phyloP scores from a whole-genome alignment of 139 green algal genomes.

The Coccomyxa sp. region DNA sequence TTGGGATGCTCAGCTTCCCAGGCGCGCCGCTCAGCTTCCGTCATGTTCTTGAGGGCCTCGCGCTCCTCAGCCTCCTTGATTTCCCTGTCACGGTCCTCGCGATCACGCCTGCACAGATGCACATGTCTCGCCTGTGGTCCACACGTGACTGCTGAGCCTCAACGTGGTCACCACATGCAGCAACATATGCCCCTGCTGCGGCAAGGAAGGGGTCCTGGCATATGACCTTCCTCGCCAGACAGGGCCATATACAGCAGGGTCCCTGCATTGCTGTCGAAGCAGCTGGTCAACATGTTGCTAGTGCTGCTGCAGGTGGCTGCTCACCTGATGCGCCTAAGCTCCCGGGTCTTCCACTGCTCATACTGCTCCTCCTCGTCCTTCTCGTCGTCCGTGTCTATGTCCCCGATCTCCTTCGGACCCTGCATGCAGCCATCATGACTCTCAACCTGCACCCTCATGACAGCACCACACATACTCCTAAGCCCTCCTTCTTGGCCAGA shows the following conservation, averaged over 20 bases:
- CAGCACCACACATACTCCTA: too few relatives aligned
- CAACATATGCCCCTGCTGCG: too few relatives aligned
- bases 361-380: slow-evolving; percentile 70
- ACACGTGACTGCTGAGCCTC: background rate
- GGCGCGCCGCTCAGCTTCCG: slow-evolving; percentile 70
- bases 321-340: slow-evolving; percentile 71
- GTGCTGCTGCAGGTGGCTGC: background rate
- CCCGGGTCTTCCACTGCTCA: slow-evolving; percentile 77
- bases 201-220: too few relatives aligned
- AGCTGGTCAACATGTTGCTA: background rate
- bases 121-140: background rate
- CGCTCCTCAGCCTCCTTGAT: slow-evolving; percentile 58
- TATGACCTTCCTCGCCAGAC: too few relatives aligned
- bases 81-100: slow-evolving; percentile 37
- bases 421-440: background rate
- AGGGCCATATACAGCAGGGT: too few relatives aligned
- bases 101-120: slow-evolving; percentile 17
- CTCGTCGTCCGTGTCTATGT: slow-evolving; percentile 90
- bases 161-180: too few relatives aligned
- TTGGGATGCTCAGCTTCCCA: slow-evolving; percentile 74
- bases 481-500: background rate
- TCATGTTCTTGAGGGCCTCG: slow-evolving; percentile 77
- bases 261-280: background rate
- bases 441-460: too few relatives aligned
- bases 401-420: slow-evolving; percentile 30